Evolutionary conservation across 495 filamentous ascomycete genomes (phyloP).

Genomic region (Neurospora sp.): DNA sequence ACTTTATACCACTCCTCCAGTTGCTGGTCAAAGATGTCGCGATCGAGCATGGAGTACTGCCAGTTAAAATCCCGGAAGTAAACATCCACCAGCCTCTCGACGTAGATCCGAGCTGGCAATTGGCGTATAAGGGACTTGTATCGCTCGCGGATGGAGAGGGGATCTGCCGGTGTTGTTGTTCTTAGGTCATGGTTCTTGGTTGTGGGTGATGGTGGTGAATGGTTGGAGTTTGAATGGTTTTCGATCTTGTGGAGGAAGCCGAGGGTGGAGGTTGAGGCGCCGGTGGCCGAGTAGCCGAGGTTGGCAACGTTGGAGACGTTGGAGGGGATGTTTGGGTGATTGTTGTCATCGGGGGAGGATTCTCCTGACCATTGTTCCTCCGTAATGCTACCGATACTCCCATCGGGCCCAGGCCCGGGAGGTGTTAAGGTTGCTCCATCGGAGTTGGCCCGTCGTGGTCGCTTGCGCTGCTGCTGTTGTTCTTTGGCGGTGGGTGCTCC

Average conservation of each 20-base stretch:
- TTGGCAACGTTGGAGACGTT: slow-evolving; percentile 23
- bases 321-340: neutral
- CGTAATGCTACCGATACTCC: neutral
- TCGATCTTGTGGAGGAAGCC: slow-evolving; percentile 44
- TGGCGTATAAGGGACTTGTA: slow-evolving; percentile 45
- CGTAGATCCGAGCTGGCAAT: slow-evolving; percentile 42
- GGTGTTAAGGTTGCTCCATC: too few species aligned
- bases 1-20: slow-evolving; percentile 42
- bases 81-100: slow-evolving; percentile 41
- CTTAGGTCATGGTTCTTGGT: neutral
- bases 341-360: neutral
- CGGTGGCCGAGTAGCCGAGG: slow-evolving; percentile 40
- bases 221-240: neutral
- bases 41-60: slow-evolving; percentile 48
- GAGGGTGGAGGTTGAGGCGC: slow-evolving; percentile 35
- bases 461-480: slow-evolving; percentile 12
- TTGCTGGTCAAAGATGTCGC: slow-evolving; percentile 37
- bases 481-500: slow-evolving; percentile 35
- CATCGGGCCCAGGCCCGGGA: too few species aligned
- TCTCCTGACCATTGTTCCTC: neutral
- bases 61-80: slow-evolving; percentile 52
- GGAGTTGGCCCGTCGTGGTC: slow-evolving; percentile 10
- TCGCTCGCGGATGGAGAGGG: slow-evolving; percentile 17
- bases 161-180: slow-evolving; percentile 5
- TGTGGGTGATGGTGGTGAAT: neutral